Percentiles rank a stretch among this genome's conserved stretches.
phyloP scores from a whole-genome alignment of 2,329 filamentous ascomycete species.

The Xylariaceae sp. region DNA sequence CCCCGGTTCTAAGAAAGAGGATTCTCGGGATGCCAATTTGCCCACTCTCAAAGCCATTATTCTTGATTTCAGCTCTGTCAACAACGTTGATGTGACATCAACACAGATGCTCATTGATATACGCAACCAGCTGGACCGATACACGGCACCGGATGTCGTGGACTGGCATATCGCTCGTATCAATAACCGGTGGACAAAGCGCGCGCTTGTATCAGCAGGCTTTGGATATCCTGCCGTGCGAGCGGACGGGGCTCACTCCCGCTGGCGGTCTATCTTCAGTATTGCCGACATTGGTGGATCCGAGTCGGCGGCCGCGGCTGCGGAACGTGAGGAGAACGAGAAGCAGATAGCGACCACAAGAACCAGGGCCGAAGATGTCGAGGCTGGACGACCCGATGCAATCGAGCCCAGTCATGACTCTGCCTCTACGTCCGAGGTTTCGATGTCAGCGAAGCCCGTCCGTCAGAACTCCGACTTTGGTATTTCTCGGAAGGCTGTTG shows the following conservation, averaged over 20 bases:
- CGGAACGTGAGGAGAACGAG: slow-evolving; percentile 59
- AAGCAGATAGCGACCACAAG: slow-evolving; percentile 31
- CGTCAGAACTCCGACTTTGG: slow-evolving; percentile 34
- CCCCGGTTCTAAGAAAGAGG: slow-evolving; percentile 60
- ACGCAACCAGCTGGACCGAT: slow-evolving; percentile 85
- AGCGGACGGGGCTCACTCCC: slow-evolving; percentile 49
- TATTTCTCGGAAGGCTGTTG: slow-evolving; percentile 55
- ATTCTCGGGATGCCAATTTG: slow-evolving; percentile 43
- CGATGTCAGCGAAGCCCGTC: slow-evolving; percentile 15
- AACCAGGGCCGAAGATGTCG: slow-evolving; percentile 11
- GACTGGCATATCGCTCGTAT: slow-evolving; percentile 97
- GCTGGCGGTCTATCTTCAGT: slow-evolving; percentile 94
- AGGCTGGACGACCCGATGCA: slow-evolving; percentile 25
- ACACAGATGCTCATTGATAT: slow-evolving; percentile 91
- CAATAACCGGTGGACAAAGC: slow-evolving; percentile 91
- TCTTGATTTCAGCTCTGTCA: slow-evolving; percentile 88
- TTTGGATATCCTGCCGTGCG: slow-evolving; percentile 72
- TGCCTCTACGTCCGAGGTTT: slow-evolving; percentile 22
- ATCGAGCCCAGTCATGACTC: slow-evolving; percentile 26
- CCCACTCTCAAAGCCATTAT: slow-evolving; percentile 84
- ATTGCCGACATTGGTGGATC: slow-evolving; percentile 78
- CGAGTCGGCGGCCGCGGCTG: slow-evolving; percentile 62
- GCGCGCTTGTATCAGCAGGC: slow-evolving; percentile 77
- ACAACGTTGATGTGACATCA: slow-evolving; percentile 89
- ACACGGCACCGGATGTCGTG: slow-evolving; percentile 72